Percentiles rank a stretch among this genome's conserved stretches.
Evolutionary conservation across 768 basidiomycete species (phyloP).

Genomic region (Hericium alpestre): DNA sequence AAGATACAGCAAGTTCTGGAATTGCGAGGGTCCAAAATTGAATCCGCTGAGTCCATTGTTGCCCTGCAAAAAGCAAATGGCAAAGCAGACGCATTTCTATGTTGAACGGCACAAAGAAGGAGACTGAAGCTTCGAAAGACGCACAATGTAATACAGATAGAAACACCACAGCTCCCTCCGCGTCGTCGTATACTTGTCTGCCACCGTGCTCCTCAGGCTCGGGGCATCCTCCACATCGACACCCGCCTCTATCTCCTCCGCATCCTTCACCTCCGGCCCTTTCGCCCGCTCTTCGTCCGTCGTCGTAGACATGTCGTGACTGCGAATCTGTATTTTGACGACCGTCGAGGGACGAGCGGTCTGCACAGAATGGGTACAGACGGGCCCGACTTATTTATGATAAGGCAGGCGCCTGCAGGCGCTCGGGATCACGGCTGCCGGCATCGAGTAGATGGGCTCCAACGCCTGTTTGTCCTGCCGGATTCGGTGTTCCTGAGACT

Average conservation of each 20-base stretch:
- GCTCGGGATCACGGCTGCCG: too few species aligned
- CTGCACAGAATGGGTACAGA: too few species aligned
- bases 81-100: background rate
- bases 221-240: background rate
- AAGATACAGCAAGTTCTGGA: conserved; percentile 61
- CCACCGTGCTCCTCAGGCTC: background rate
- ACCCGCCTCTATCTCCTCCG: background rate
- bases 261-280: background rate
- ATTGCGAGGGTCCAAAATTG: conserved; percentile 67
- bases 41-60: conserved; percentile 62
- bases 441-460: too few species aligned
- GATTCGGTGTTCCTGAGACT: too few species aligned
- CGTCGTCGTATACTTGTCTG: conserved; percentile 12
- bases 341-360: too few species aligned
- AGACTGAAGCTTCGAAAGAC: conserved; percentile 4
- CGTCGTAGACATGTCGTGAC: background rate
- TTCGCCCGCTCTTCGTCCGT: background rate
- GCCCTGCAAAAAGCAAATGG: conserved; percentile 24
- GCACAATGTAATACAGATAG: conserved; percentile 45
- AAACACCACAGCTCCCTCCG: conserved; percentile 38
- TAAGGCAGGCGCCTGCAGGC: too few species aligned
- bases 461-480: too few species aligned
- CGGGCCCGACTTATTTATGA: too few species aligned
- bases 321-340: too few species aligned
- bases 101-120: background rate